Evolutionary conservation across 306 rosid genomes (phyloP).

Genomic region (Medicago lupulina): DNA sequence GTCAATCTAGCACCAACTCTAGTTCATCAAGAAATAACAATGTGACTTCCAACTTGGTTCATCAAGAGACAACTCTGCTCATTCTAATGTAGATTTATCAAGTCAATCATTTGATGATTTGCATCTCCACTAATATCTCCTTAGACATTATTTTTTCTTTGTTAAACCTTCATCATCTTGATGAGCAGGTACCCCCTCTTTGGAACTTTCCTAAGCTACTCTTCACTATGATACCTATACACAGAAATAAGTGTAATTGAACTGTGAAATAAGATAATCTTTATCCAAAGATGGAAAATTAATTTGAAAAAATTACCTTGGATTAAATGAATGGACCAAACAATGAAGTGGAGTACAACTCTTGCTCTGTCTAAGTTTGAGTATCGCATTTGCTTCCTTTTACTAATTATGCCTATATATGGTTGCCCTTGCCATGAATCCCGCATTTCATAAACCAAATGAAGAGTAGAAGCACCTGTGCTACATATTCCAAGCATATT

Average conservation of each 20-base stretch:
- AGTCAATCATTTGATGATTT: too few relatives aligned
- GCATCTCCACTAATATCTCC: background rate
- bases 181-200: background rate
- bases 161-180: background rate
- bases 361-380: too few relatives aligned
- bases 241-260: too few relatives aligned
- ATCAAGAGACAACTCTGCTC: too few relatives aligned
- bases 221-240: too few relatives aligned
- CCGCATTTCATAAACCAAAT: constrained; percentile 7
- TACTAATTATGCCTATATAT: too few relatives aligned
- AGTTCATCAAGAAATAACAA: too few relatives aligned
- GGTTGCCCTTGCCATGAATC: background rate
- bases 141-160: background rate
- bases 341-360: too few relatives aligned
- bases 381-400: too few relatives aligned
- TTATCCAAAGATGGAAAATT: background rate
- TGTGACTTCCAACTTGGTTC: too few relatives aligned
- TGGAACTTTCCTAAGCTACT: background rate
- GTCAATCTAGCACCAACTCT: background rate
- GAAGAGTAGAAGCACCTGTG: background rate
- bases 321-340: background rate
- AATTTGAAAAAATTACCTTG: background rate
- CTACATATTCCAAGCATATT: background rate
- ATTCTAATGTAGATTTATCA: too few relatives aligned
- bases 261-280: background rate